A percentile compares a stretch with the other conserved stretches of the same genome.
phyloP scores from a whole-genome alignment of 202 grass and related monocot species.

The Panicum virgatum region DNA sequence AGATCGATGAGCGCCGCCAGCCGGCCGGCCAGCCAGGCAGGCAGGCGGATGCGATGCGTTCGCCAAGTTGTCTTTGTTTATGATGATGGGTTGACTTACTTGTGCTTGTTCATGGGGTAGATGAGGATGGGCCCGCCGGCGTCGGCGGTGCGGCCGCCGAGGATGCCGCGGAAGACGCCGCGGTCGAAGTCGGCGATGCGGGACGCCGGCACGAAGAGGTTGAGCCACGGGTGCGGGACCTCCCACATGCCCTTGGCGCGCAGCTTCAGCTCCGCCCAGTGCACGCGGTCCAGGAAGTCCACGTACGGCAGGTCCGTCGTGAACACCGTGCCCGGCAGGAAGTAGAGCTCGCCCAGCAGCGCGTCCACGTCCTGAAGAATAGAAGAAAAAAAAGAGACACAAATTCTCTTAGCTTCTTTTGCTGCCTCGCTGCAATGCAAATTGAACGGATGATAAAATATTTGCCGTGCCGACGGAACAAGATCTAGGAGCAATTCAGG shows the following conservation, averaged over 20 bases:
- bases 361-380: conserved; percentile 65
- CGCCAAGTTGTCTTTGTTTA: not conserved
- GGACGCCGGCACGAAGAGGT: conserved; percentile 95
- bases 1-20: not conserved
- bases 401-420: not conserved
- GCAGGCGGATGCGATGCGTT: not conserved
- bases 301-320: conserved; percentile 87
- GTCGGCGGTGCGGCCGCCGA: conserved; percentile 69
- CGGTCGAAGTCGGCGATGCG: conserved; percentile 81
- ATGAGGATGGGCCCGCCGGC: conserved; percentile 90
- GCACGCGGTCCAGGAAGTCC: conserved; percentile 82
- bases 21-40: not conserved
- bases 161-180: conserved; percentile 78
- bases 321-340: conserved; percentile 75
- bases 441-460: conserved; percentile 30
- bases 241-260: conserved; percentile 88
- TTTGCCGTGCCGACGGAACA: conserved; percentile 19
- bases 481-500: conserved; percentile 38
- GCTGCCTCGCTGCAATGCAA: not conserved
- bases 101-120: conserved; percentile 95
- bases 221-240: conserved; percentile 97
- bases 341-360: conserved; percentile 66
- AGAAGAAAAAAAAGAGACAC: not conserved
- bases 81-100: conserved; percentile 38
- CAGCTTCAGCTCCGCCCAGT: conserved; percentile 89